Percentiles rank a stretch among this genome's conserved stretches.
These are phyloP conservation scores for Cladosporium sp. DNA, from an alignment of 2,329 filamentous ascomycete genomes.

Conservation along the genomic window DNA sequence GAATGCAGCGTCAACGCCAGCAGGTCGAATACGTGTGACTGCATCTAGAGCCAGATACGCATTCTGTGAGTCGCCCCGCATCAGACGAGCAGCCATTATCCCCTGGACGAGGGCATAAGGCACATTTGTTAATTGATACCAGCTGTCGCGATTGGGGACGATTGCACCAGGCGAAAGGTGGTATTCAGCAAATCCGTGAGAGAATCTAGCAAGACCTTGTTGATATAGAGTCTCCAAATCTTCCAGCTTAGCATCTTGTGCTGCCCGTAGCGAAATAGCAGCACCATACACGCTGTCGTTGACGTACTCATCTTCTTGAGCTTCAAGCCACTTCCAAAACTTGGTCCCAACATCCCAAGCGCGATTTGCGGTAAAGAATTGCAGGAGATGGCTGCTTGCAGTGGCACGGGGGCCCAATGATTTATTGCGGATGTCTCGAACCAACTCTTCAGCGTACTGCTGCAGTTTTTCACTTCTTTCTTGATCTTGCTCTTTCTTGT, in stretches of 20 bases:
- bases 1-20: slow-evolving; percentile 21
- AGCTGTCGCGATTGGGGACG: slow-evolving; percentile 38
- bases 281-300: slow-evolving; percentile 44
- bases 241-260: slow-evolving; percentile 35
- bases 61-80: slow-evolving; percentile 42
- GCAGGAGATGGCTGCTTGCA: not conserved
- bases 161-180: slow-evolving; percentile 46
- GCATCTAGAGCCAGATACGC: slow-evolving; percentile 51
- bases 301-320: slow-evolving; percentile 39
- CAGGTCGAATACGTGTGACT: slow-evolving; percentile 43
- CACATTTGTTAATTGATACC: slow-evolving; percentile 14
- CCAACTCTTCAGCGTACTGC: slow-evolving; percentile 35
- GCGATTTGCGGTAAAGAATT: not conserved
- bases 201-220: slow-evolving; percentile 44
- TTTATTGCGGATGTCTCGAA: slow-evolving; percentile 36
- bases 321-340: slow-evolving; percentile 48
- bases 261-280: slow-evolving; percentile 47
- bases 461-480: slow-evolving; percentile 14
- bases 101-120: slow-evolving; percentile 44
- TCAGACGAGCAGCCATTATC: slow-evolving; percentile 45
- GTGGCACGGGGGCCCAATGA: slow-evolving; percentile 20
- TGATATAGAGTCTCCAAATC: slow-evolving; percentile 45
- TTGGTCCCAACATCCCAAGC: slow-evolving; percentile 32
- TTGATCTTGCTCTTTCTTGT: not conserved
- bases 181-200: slow-evolving; percentile 44